Percentiles rank a stretch among this genome's conserved stretches.
Evolutionary conservation across 148 eudicot species (phyloP).

Genomic region (Chenopodium album): DNA sequence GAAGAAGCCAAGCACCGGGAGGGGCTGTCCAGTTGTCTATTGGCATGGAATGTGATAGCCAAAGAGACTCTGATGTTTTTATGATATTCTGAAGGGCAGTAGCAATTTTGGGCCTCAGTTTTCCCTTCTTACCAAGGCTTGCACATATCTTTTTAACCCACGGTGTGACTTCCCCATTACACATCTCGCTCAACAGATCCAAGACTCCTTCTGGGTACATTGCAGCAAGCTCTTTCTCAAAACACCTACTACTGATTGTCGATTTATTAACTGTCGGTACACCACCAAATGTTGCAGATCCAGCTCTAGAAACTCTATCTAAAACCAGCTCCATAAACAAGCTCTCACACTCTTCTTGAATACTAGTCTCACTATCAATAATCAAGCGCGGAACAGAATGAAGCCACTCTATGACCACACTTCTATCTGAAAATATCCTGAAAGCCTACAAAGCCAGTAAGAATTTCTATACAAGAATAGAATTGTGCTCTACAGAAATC

Average conservation of each 20-base stretch:
- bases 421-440: constrained; percentile 51
- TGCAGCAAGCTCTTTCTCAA: constrained; percentile 41
- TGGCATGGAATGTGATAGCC: constrained; percentile 64
- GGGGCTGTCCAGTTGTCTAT: constrained; percentile 98
- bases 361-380: constrained; percentile 85
- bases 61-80: constrained; percentile 60
- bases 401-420: constrained; percentile 81
- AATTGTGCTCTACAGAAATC: not conserved
- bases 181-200: constrained; percentile 58
- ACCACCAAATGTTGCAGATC: constrained; percentile 27
- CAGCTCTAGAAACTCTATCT: constrained; percentile 68
- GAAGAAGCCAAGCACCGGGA: constrained; percentile 89
- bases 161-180: constrained; percentile 77
- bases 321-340: constrained; percentile 77
- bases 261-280: constrained; percentile 17
- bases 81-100: constrained; percentile 78
- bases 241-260: constrained; percentile 28
- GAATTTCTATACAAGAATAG: constrained; percentile 16
- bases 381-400: constrained; percentile 83
- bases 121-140: constrained; percentile 81
- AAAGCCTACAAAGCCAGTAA: constrained; percentile 57
- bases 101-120: constrained; percentile 59
- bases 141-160: constrained; percentile 89
- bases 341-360: constrained; percentile 95
- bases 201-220: constrained; percentile 62